Evolutionary conservation across 306 rosid genomes (phyloP).

Genomic region (Vigna radiata): DNA sequence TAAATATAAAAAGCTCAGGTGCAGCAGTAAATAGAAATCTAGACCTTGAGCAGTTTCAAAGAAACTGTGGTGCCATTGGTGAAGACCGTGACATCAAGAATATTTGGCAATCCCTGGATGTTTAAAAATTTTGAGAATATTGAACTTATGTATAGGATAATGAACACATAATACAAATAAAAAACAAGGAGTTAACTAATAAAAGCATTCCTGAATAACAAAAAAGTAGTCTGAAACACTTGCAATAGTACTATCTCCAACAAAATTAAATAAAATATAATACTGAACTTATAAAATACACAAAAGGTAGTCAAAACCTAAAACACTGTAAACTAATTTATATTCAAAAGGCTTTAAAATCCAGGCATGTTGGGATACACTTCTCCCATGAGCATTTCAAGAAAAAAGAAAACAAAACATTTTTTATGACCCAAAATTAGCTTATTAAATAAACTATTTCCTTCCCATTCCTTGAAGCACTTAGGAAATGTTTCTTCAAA

Average conservation of each 20-base stretch:
- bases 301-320: neutral
- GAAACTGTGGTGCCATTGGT: conserved; percentile 31
- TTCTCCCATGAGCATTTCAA: neutral
- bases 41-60: conserved; percentile 46
- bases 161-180: neutral
- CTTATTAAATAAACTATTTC: neutral
- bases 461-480: too few species aligned
- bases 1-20: conserved; percentile 58
- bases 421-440: neutral
- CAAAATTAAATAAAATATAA: conserved; percentile 3
- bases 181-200: neutral
- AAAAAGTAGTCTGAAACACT: neutral
- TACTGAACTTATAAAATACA: neutral
- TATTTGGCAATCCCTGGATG: conserved; percentile 59
- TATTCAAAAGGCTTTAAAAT: too few species aligned
- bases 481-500: neutral
- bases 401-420: too few species aligned
- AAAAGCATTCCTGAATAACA: neutral
- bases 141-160: conserved; percentile 9
- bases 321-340: neutral
- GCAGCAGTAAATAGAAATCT: conserved; percentile 47
- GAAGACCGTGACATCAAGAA: conserved; percentile 46
- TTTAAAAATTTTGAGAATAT: conserved; percentile 35
- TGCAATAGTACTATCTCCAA: neutral
- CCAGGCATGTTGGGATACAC: neutral